Evolutionary conservation across 768 basidiomycete genomes (phyloP), one percentile per base, ranked within the genome.

Genomic region (Pisolithus microcarpus): DNA sequence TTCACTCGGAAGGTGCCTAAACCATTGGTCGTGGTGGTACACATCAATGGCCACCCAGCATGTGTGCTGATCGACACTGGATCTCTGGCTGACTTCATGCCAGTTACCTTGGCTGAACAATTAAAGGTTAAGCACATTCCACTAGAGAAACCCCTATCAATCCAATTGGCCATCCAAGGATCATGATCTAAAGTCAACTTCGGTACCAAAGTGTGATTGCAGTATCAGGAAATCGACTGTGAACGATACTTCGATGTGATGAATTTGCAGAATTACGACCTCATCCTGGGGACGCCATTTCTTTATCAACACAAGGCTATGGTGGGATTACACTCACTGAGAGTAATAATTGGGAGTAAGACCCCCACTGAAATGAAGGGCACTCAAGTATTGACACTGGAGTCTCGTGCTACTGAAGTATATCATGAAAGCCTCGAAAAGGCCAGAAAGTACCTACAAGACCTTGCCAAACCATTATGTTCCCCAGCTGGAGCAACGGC

Each of bases 251-350:
- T 23, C 21, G 21, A 23, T 23, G 21, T 23, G 21, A 23, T 38
- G 15, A 38, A 38, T 18, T 38, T 6, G 13, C 15, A 38, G 11
- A 28, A 28, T 9, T 28, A 28, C 38, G 13, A 38, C 18, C 18
- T 58, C 2, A 57, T 65, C 1, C 38, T 65, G 2, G 64, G 58
- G 6, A 59, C 59, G 1, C 59, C 59, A 1, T 60, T 60, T 31
- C 36, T 60, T 2, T 60, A 31, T 45, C 58, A 65, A 46, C 60
- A 64, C 44, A n/a, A 52, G 18, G 55, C 64, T 2, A 21, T 38
- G 9, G 11, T 65, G 1, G 55, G 60, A 5, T 47, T 66, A 21
- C 63, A 64, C 45, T 61, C 63, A 5, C 50, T 55, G 2, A 24
- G 49, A 2, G 59, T 67, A 0, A 28, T 42, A 13, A 18, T 59